Evolutionary conservation across 768 basidiomycete genomes (phyloP).

Genomic region (Boletellus sp.): DNA sequence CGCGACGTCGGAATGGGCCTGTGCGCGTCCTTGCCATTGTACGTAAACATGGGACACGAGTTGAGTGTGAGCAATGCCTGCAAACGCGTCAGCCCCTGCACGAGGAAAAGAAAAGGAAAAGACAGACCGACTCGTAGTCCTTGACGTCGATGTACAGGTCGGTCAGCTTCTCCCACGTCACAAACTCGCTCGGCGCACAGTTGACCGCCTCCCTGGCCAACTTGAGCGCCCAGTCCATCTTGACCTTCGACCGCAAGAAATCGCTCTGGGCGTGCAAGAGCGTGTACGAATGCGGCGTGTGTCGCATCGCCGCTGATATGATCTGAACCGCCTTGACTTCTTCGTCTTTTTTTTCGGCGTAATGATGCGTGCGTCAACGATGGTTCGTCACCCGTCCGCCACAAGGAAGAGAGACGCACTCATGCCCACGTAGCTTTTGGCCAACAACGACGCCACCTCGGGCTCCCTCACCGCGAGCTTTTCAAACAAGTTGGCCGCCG

Average conservation of each 20-base stretch:
- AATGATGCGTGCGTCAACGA: background rate
- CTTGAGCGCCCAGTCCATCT: conserved; percentile 84
- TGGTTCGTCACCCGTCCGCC: background rate
- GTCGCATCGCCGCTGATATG: conserved; percentile 76
- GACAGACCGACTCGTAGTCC: conserved; percentile 67
- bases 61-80: conserved; percentile 87
- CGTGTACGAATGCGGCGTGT: conserved; percentile 90
- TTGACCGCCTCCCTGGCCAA: conserved; percentile 94
- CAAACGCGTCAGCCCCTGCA: background rate
- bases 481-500: conserved; percentile 91
- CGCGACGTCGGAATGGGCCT: conserved; percentile 74
- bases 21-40: conserved; percentile 93
- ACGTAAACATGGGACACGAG: conserved; percentile 99
- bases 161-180: conserved; percentile 98
- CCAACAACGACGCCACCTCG: conserved; percentile 84
- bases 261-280: conserved; percentile 94
- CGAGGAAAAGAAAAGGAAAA: background rate
- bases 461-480: conserved; percentile 83
- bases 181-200: conserved; percentile 96
- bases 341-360: conserved; percentile 58
- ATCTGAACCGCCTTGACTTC: conserved; percentile 98
- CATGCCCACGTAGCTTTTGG: conserved; percentile 93
- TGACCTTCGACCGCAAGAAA: conserved; percentile 84
- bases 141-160: conserved; percentile 90
- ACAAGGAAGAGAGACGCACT: conserved; percentile 51